Conservation (phyloP, 768 basidiomycete genomes). For the Tricholoma bakamatsutake region DNA sequence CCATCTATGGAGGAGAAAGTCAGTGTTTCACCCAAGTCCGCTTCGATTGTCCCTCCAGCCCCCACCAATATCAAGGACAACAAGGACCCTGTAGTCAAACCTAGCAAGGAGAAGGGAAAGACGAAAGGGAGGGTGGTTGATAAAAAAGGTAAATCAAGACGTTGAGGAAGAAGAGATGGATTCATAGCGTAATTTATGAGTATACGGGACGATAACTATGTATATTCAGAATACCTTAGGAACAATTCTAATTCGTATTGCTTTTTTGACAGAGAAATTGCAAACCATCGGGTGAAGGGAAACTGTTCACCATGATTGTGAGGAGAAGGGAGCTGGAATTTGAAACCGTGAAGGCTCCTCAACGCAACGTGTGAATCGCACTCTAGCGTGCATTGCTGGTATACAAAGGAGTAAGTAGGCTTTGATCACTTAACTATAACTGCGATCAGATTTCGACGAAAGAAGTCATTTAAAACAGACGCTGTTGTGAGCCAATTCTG, state of each 20-base stretch:
- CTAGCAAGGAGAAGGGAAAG: conserved; percentile 17
- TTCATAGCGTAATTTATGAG: background rate
- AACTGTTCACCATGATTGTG: background rate
- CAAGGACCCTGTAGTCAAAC: conserved; percentile 11
- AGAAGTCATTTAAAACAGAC: background rate
- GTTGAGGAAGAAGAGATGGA: background rate
- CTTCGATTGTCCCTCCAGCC: background rate
- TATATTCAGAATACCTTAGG: background rate
- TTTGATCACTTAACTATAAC: background rate
- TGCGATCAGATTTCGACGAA: conserved; percentile 1
- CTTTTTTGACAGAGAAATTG: background rate
- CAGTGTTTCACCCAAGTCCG: conserved; percentile 5
- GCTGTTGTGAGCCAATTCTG: background rate
- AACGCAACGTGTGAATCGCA: background rate
- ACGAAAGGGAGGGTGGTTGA: conserved; percentile 13
- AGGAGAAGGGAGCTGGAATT: background rate
- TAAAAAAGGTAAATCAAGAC: background rate
- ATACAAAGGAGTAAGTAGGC: conserved; percentile 1
- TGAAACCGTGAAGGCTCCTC: background rate
- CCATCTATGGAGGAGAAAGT: background rate
- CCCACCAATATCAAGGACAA: conserved; percentile 9
- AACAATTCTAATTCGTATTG: background rate
- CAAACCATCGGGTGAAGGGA: background rate
- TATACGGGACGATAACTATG: background rate
- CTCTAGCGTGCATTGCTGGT: background rate